Base-by-base conservation (phyloP, 306 rosid species). In the Cucumis hystrix region DNA sequence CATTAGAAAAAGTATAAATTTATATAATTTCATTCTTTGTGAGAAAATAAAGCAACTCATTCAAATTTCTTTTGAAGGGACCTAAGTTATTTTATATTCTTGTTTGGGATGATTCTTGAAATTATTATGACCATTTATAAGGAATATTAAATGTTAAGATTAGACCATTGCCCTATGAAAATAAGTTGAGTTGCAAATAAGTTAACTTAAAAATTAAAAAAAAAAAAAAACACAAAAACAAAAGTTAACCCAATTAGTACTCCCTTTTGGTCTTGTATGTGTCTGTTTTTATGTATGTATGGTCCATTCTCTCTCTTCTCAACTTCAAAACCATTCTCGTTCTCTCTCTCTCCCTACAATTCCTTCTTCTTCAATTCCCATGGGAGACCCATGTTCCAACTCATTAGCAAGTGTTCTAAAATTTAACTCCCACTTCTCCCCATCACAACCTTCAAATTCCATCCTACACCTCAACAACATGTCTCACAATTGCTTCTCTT, bases 371-470 rank as follows among this genome's bases (percentile, higher is more conserved):
- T 37, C 45, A 40, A 12, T 64, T 54, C 63, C 63, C 74, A 78
- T 78, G 80, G 63, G 52, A 51, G 85, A 83, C 77, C 60, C 58
- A 45, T 74, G 49, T 56, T 79, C 83, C 21, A 80, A 82, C 83
- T 73, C 81, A 70, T 70, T 87, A 49, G 41, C 87, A 18, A 74
- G 80, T 76, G 77, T 83, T 69, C 81, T 75, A 85, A 85, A 85
- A 78, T 80, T 85, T 84, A 85, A 81, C 74, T 17, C 80, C 10
- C 80, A 78, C 18, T 63, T 49, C 14, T 39, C 70, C 14, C 80
- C 71, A 17, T 30, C 78, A 33, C 77, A 52, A 51, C 62, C 77
- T 4, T 56, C 56, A 0, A 23, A 52, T 52, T 17, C 12, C 12
- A 7, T 12, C 73, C 80, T 16, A 37, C 61, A 72, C 30, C 16